Percentiles rank a stretch among this genome's conserved stretches.
Conservation (phyloP, 1,284 basidiomycete species). For the Malassezia equina region DNA sequence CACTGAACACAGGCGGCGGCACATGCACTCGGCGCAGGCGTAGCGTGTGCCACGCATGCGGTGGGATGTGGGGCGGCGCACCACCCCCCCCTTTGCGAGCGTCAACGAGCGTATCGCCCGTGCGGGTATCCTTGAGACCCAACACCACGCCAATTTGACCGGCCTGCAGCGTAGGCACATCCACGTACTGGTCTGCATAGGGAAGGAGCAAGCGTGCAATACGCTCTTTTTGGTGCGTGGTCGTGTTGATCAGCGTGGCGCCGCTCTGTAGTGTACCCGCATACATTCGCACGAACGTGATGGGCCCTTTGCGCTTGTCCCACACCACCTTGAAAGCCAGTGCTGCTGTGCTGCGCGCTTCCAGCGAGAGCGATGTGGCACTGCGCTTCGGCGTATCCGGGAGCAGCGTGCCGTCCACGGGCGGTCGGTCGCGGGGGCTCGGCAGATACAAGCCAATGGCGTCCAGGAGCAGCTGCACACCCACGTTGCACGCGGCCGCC, state of each 20-base stretch:
- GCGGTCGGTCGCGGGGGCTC: conserved; percentile 54
- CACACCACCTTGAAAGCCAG: conserved; percentile 81
- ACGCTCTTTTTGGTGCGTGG: conserved; percentile 61
- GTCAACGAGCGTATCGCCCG: conserved; percentile 66
- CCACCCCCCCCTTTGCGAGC: conserved; percentile 3
- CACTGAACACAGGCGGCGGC: conserved; percentile 62
- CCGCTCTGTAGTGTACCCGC: conserved; percentile 60
- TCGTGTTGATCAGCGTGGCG: conserved; percentile 62
- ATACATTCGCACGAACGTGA: conserved; percentile 80
- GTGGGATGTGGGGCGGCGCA: conserved; percentile 21
- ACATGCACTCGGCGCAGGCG: conserved; percentile 64
- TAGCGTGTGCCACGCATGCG: conserved; percentile 24
- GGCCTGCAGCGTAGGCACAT: conserved; percentile 68
- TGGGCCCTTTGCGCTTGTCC: conserved; percentile 74
- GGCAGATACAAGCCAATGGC: conserved; percentile 71
- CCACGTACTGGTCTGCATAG: conserved; percentile 67
- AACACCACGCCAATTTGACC: conserved; percentile 76
- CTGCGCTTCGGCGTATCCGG: conserved; percentile 5
- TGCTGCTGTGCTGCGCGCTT: not conserved
- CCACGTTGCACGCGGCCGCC: conserved; percentile 68
- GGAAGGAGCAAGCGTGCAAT: conserved; percentile 67
- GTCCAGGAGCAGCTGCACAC: conserved; percentile 69
- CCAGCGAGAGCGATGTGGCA: not conserved
- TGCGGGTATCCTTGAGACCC: conserved; percentile 69
- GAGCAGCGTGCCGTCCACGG: conserved; percentile 9